Conservation (phyloP, 805 yeast species). For the Suhomyces emberorum region DNA sequence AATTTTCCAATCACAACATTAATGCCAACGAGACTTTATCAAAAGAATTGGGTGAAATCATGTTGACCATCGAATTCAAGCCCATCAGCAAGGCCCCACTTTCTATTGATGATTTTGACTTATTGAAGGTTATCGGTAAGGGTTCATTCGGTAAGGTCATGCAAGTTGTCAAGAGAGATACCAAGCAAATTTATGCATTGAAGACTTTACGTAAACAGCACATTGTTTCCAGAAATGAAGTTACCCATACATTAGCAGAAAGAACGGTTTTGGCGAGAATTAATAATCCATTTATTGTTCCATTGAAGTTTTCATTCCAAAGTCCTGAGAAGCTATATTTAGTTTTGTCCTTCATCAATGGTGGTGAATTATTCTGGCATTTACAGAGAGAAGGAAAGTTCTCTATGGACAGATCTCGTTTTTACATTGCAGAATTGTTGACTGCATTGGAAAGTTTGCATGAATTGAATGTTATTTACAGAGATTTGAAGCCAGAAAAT, state of each 20-base stretch:
- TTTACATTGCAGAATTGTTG: conserved; percentile 90
- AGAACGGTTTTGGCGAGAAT: conserved; percentile 92
- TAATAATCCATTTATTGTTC: conserved; percentile 93
- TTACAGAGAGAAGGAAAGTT: conserved; percentile 88
- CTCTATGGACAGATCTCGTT: conserved; percentile 82
- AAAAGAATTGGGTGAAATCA: conserved; percentile 47
- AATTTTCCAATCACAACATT: conserved; percentile 42
- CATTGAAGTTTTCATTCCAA: conserved; percentile 93
- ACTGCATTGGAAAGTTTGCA: conserved; percentile 92
- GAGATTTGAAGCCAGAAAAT: conserved; percentile 96
- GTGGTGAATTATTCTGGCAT: conserved; percentile 95
- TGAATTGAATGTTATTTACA: conserved; percentile 85
- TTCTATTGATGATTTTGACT: conserved; percentile 86
- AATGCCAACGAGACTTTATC: conserved; percentile 28
- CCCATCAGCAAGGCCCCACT: conserved; percentile 61
- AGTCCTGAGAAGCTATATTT: conserved; percentile 92
- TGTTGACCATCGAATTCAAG: conserved; percentile 66
- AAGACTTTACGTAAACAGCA: conserved; percentile 93
- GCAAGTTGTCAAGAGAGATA: conserved; percentile 96
- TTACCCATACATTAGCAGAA: conserved; percentile 94
- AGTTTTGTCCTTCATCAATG: conserved; percentile 90
- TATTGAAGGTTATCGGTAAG: conserved; percentile 93
- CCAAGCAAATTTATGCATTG: conserved; percentile 89
- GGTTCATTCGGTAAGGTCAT: conserved; percentile 98
- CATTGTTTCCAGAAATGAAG: conserved; percentile 90